A percentile compares a stretch with the other conserved stretches of the same genome.
phyloP scores from a whole-genome alignment of 2,329 filamentous ascomycete genomes.

The Penicillium sp. region DNA sequence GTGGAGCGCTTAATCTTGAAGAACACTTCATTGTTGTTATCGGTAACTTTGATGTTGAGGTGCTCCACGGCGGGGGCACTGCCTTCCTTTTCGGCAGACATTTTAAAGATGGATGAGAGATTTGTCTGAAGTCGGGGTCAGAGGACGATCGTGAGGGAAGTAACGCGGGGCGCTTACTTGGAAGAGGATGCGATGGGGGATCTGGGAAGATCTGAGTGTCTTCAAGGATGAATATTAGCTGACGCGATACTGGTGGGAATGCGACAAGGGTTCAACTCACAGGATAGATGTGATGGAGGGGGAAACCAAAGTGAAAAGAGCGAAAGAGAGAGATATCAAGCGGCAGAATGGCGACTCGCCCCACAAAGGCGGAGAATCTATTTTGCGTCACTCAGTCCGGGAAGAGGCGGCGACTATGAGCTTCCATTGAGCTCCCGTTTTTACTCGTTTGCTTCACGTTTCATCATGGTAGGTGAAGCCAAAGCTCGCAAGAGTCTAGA shows the following conservation, averaged over 20 bases:
- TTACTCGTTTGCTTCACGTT: neutral
- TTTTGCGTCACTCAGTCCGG: constrained; percentile 31
- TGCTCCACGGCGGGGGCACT: constrained; percentile 64
- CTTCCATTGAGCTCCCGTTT: constrained; percentile 5
- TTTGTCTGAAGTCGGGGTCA: constrained; percentile 4
- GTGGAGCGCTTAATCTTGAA: constrained; percentile 99
- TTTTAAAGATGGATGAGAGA: constrained; percentile 1
- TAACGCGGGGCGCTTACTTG: constrained; percentile 14
- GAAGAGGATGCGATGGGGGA: neutral
- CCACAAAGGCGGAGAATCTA: constrained; percentile 37
- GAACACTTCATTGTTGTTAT: constrained; percentile 99
- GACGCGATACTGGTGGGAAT: neutral
- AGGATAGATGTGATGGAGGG: neutral
- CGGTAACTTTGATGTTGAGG: constrained; percentile 98
- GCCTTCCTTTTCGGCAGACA: constrained; percentile 21
- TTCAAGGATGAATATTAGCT: neutral
- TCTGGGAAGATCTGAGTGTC: neutral
- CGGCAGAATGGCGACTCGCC: constrained; percentile 26
- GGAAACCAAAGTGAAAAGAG: constrained; percentile 11
- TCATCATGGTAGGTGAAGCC: constrained; percentile 10
- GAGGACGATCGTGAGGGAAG: neutral
- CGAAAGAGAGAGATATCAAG: constrained; percentile 28
- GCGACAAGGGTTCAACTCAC: constrained; percentile 3
- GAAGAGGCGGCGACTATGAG: constrained; percentile 7
- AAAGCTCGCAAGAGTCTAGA: neutral